A percentile compares a stretch with the other conserved stretches of the same genome.
phyloP scores from a whole-genome alignment of 495 filamentous ascomycete species.

The Eremomyces bilateralis region DNA sequence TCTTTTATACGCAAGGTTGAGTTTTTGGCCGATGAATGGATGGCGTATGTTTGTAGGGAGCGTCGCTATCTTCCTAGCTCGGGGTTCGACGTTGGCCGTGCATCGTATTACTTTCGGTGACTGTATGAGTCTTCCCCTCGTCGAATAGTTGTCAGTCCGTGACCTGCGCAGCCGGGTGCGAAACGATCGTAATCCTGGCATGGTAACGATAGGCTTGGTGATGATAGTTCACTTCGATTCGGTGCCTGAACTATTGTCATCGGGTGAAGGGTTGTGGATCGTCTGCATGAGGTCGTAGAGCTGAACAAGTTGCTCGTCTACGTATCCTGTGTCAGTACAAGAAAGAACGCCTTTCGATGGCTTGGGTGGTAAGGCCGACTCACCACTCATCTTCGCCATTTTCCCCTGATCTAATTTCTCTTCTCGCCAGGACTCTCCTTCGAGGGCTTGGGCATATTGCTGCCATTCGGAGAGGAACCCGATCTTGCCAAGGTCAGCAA shows the following conservation, averaged over 20 bases:
- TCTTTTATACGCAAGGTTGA: no score
- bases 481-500: conserved; percentile 30
- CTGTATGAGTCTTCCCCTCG: no score
- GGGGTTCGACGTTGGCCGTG: no score
- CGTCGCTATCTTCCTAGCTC: no score
- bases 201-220: neutral
- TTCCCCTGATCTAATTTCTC: conserved; percentile 57
- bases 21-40: no score
- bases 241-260: conserved; percentile 13
- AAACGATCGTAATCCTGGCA: no score
- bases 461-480: conserved; percentile 97
- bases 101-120: no score
- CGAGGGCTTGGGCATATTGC: conserved; percentile 71
- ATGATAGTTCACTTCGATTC: neutral
- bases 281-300: conserved; percentile 85
- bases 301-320: conserved; percentile 85
- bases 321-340: neutral
- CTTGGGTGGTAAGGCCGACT: conserved; percentile 12
- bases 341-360: neutral
- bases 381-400: conserved; percentile 89
- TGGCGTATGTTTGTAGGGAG: no score
- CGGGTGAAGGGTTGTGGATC: conserved; percentile 38
- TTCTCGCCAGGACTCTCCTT: conserved; percentile 62
- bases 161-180: no score
- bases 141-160: no score